Evolutionary conservation across 2,329 filamentous ascomycete species (phyloP), one percentile per base, ranked within the genome.

Genomic region (Aspergillus awamori): DNA sequence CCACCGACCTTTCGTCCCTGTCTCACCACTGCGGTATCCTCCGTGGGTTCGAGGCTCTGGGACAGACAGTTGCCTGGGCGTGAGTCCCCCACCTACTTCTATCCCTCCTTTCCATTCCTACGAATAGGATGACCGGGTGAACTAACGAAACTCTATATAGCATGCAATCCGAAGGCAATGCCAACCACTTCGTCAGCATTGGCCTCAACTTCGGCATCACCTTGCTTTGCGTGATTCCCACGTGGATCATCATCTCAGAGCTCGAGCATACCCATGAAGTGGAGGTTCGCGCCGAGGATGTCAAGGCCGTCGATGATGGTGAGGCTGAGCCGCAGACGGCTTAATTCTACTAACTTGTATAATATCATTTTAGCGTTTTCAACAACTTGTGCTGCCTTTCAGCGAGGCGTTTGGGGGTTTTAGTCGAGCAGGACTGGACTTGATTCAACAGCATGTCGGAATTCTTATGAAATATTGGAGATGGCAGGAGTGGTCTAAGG

Each of bases 91-190:
- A 17, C 17, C 28, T 22, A 5, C 2, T 47, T 2, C 13, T 56
- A 26, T 15, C 6, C 33, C 1, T 2, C 17, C 17, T 8, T 4
- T 4, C 22, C 39, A 20, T 43, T 17, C 10, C 30, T 57, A 20
- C 5, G 5, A 36, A 3, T 13, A 6, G 1, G 5, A 13, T 11
- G 5, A 5, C 11, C 11, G 11, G 11, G 5, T 3, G 13, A 13
- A 6, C 33, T 36, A 36, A 36, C 33, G 11, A 36, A 36, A 28
- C 33, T n/a, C 0, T 7, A 11, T 13, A 8, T 17, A 57, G 55
- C 4, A 62, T 62, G 60, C 60, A 62, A 59, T 55, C 56, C 20
- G 60, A 62, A 38, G 60, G 60, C 20, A 62, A 62, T n/a, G 60
- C 57, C 11, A 62, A 62, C 51, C 60, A 62, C 38, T 62, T 62